Base-by-base conservation (phyloP, 179 eudicot species). In the Camellia oleifera region DNA sequence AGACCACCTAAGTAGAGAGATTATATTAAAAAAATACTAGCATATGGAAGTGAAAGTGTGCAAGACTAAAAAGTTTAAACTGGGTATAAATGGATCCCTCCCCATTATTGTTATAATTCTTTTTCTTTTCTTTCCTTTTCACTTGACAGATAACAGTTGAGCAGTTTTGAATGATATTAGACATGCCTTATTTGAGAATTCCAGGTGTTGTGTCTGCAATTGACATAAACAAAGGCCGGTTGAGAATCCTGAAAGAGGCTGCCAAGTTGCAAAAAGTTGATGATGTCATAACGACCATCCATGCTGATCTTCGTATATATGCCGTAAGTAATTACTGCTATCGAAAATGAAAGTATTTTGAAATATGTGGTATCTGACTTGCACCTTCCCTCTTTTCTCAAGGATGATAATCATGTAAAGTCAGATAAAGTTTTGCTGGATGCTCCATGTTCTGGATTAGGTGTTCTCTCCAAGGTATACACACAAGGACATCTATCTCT, bases 361-460 rank as follows among this genome's bases (percentile, higher is more conserved):
- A 42, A 72, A 20, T 13, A 26, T 75, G 15, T 7, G 40, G 12
- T 60, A 7, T 40, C 69, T 71, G 17, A 69, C 60, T 65, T 72
- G 14, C 77, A 61, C 10, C 50, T 48, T 48, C 46, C 77, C 75
- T 53, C 50, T 48, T 72, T 52, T 69, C 46, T 77, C 60, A 85
- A 94, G 98, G 89, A 83, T 7, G 67, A 81, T 72, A 79, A 81
- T 67, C 48, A 72, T 23, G 80, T 81, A 69, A 88, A 84, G 76
- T 87, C 79, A 63, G 92, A 88, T 83, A 94, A 96, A 86, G 98
- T 96, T 82, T 84, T 96, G 81, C 89, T 94, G 79, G 99, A 94
- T 88, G 97, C 96, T 78, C 98, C 99, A 79, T 94, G 99, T 84
- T 96, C 99, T 66, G 99, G 99, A 80, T 81, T 94, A 61, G 99